These are phyloP conservation scores for Thozetella sp. DNA, from an alignment of 495 filamentous ascomycete genomes.

Conservation along the genomic window DNA sequence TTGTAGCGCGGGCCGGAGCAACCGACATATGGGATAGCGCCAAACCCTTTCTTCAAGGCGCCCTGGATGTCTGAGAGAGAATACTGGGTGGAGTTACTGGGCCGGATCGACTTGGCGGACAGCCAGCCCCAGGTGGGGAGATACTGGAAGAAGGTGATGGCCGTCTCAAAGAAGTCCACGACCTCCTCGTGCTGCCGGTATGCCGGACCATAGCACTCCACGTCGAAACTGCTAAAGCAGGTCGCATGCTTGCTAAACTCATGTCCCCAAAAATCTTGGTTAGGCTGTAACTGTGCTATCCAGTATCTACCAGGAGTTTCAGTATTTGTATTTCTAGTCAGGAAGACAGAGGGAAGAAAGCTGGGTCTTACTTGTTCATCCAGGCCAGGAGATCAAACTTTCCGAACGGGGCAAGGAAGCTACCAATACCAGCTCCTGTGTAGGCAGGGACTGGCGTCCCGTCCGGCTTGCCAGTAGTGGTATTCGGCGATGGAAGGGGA, in stretches of 20 bases:
- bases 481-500: constrained; percentile 51
- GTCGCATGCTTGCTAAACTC: constrained; percentile 60
- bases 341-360: background rate
- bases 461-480: constrained; percentile 38
- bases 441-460: constrained; percentile 48
- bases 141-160: constrained; percentile 36
- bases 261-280: constrained; percentile 52
- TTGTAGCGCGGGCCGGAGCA: constrained; percentile 50
- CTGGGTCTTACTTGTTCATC: constrained; percentile 41
- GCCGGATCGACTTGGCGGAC: constrained; percentile 27
- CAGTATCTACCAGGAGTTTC: constrained; percentile 31
- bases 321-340: background rate
- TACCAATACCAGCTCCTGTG: constrained; percentile 40
- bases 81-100: constrained; percentile 38
- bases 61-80: constrained; percentile 36
- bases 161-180: constrained; percentile 45
- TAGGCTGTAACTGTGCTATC: constrained; percentile 42
- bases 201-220: constrained; percentile 48
- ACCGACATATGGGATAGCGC: constrained; percentile 45
- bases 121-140: constrained; percentile 48
- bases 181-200: constrained; percentile 44
- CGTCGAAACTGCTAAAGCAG: constrained; percentile 53
- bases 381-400: constrained; percentile 46
- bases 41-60: constrained; percentile 33
- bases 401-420: constrained; percentile 45